Evolutionary conservation across 2,329 filamentous ascomycete species (phyloP).

Genomic region (Raffaelea arxii): DNA sequence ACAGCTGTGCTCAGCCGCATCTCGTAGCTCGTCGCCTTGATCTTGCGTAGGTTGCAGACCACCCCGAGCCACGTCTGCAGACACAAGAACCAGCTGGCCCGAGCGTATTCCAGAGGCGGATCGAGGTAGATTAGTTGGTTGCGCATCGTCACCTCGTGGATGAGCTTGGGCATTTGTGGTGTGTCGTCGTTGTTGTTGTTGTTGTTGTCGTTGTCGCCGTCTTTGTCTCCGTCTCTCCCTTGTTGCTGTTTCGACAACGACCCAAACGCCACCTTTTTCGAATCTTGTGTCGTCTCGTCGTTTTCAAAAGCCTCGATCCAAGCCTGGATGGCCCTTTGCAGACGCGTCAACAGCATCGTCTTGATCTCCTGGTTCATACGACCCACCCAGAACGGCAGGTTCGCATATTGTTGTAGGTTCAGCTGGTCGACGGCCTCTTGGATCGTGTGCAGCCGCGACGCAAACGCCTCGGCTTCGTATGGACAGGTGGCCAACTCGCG

Average conservation of each 20-base stretch:
- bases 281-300: constrained; percentile 21
- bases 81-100: constrained; percentile 87
- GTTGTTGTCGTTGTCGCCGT: constrained; percentile 20
- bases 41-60: constrained; percentile 84
- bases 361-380: constrained; percentile 83
- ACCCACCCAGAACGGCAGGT: constrained; percentile 82
- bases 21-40: constrained; percentile 92
- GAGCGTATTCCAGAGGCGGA: constrained; percentile 81
- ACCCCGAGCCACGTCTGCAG: constrained; percentile 89
- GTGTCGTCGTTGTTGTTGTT: constrained; percentile 34
- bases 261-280: not conserved
- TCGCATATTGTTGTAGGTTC: constrained; percentile 92
- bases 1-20: constrained; percentile 65
- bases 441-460: constrained; percentile 70
- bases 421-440: constrained; percentile 92
- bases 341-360: constrained; percentile 63
- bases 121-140: constrained; percentile 97
- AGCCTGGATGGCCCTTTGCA: constrained; percentile 72
- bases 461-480: constrained; percentile 73
- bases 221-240: not conserved
- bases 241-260: not conserved
- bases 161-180: constrained; percentile 61
- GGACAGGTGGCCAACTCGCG: constrained; percentile 75
- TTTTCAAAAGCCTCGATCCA: constrained; percentile 85
- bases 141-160: constrained; percentile 93